Percentiles rank a stretch among this genome's conserved stretches.
These are phyloP conservation scores for Pseudomonodictys pantanalensis DNA, from an alignment of 495 filamentous ascomycete species.

Conservation along the genomic window DNA sequence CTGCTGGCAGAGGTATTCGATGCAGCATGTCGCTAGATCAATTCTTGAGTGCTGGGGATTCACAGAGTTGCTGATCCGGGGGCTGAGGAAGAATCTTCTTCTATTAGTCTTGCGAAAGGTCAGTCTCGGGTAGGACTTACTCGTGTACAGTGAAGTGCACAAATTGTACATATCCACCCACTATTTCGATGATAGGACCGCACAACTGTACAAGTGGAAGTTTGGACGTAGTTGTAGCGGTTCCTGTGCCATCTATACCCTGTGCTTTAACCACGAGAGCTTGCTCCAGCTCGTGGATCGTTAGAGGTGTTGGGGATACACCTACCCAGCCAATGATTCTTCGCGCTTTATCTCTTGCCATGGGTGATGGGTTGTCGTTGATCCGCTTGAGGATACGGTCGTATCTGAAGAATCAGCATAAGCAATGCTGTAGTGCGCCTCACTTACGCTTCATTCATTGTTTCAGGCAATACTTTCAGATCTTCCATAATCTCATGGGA, in stretches of 20 bases:
- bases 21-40: not conserved
- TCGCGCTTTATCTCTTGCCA: constrained; percentile 29
- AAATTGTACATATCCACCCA: constrained; percentile 30
- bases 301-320: constrained; percentile 29
- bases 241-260: not conserved
- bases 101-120: constrained; percentile 11
- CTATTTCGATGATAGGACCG: constrained; percentile 19
- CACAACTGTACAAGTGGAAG: not conserved
- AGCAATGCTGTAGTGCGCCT: not conserved
- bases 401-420: not conserved
- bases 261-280: constrained; percentile 21
- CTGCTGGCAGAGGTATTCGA: not conserved
- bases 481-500: not conserved
- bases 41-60: not conserved
- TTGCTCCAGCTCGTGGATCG: constrained; percentile 37
- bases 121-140: too few relatives aligned
- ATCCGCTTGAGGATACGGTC: not conserved
- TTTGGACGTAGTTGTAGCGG: not conserved
- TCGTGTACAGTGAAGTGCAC: constrained; percentile 40
- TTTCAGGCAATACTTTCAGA: not conserved
- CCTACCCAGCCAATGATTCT: constrained; percentile 38
- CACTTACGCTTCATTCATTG: not conserved
- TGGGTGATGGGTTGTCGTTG: not conserved
- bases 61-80: constrained; percentile 1
- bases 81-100: constrained; percentile 33